These are phyloP conservation scores for Candida albicans DNA, from an alignment of 1,139 yeast species.

Conservation along the genomic window DNA sequence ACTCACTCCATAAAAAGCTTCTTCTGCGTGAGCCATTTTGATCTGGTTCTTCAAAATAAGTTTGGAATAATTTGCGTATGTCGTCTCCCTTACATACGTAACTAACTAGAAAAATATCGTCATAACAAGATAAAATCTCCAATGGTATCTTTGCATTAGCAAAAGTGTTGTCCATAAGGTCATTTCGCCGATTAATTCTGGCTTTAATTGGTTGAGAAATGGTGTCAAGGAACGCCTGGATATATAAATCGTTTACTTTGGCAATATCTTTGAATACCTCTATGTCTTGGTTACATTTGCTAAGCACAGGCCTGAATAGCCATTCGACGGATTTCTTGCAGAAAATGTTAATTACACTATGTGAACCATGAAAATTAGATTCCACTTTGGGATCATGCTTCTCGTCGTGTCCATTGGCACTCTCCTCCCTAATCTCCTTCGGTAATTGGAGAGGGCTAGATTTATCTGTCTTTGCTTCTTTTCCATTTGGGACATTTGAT, in stretches of 20 bases:
- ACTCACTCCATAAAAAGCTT: slow-evolving; percentile 10
- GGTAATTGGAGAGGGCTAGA: slow-evolving; percentile 15
- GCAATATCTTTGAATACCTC: slow-evolving; percentile 21
- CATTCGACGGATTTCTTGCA: slow-evolving; percentile 33
- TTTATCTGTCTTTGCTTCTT: no score
- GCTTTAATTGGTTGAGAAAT: slow-evolving; percentile 11
- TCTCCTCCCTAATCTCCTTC: slow-evolving; percentile 8
- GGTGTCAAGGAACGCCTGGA: slow-evolving; percentile 11
- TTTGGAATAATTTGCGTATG: slow-evolving; percentile 7
- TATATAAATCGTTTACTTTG: slow-evolving; percentile 12
- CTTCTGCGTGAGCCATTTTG: not conserved
- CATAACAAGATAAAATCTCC: slow-evolving; percentile 9
- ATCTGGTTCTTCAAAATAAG: slow-evolving; percentile 4
- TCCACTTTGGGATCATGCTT: slow-evolving; percentile 26
- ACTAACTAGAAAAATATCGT: slow-evolving; percentile 7
- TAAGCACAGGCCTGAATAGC: slow-evolving; percentile 20
- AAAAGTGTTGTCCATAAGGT: slow-evolving; percentile 10
- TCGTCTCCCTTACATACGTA: slow-evolving; percentile 9
- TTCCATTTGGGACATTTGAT: no score
- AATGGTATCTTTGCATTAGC: slow-evolving; percentile 5
- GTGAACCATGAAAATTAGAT: slow-evolving; percentile 27
- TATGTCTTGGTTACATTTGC: slow-evolving; percentile 15
- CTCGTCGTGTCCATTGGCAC: slow-evolving; percentile 15
- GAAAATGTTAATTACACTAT: slow-evolving; percentile 18
- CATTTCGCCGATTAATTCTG: slow-evolving; percentile 7